These are phyloP conservation scores for Talaromyces sp. DNA, from an alignment of 2,329 filamentous ascomycete genomes.

Conservation along the genomic window DNA sequence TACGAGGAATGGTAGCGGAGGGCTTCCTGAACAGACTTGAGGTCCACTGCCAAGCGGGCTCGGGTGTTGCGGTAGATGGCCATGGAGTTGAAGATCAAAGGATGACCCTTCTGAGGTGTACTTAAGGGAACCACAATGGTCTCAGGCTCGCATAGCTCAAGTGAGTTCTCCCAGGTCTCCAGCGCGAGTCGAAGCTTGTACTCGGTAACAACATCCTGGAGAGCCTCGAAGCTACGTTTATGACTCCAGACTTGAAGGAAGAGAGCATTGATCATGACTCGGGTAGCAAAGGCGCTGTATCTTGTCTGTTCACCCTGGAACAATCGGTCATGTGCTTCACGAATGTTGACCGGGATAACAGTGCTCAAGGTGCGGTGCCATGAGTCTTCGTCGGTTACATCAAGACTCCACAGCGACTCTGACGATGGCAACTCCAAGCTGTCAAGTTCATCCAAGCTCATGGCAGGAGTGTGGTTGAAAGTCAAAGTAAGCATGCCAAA, in stretches of 20 bases:
- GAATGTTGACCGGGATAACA: constrained; percentile 77
- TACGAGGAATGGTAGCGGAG: constrained; percentile 96
- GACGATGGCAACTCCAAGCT: constrained; percentile 88
- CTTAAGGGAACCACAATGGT: constrained; percentile 82
- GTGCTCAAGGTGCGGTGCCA: constrained; percentile 76
- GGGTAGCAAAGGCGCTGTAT: constrained; percentile 95
- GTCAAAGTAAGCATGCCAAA: constrained; percentile 92
- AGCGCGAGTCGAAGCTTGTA: constrained; percentile 94
- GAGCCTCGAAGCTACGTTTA: constrained; percentile 94
- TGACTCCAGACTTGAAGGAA: constrained; percentile 99
- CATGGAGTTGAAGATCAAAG: constrained; percentile 96
- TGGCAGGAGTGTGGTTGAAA: constrained; percentile 96
- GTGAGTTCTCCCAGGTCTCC: constrained; percentile 98
- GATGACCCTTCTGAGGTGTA: constrained; percentile 92
- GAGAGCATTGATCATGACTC: constrained; percentile 97
- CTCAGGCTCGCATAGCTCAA: constrained; percentile 90
- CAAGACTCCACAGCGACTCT: constrained; percentile 89
- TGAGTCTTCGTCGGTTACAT: constrained; percentile 69
- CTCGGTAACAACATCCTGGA: constrained; percentile 96
- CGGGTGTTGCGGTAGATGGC: constrained; percentile 94
- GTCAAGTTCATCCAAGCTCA: constrained; percentile 98
- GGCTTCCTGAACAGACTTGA: constrained; percentile 94
- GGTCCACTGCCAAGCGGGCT: constrained; percentile 85
- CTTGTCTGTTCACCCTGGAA: constrained; percentile 88
- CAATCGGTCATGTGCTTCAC: constrained; percentile 89